A percentile compares a stretch with the other conserved stretches of the same genome.
Conservation (phyloP, 306 rosid species). For the Citrullus amarus region DNA sequence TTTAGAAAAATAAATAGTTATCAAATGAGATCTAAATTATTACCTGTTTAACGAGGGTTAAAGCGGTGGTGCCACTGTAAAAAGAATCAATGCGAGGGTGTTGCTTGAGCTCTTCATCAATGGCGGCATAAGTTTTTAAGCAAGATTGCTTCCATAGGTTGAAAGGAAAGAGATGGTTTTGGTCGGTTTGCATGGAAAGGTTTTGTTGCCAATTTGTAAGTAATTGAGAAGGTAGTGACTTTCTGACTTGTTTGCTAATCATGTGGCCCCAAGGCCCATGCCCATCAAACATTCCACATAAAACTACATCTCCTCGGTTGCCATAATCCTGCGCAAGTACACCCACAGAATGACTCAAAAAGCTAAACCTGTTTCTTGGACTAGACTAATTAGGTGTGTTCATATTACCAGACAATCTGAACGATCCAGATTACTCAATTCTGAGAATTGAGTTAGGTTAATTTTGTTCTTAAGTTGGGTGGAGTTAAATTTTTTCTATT, state of each 20-base stretch:
- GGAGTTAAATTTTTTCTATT: too few relatives aligned
- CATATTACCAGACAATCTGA: too few relatives aligned
- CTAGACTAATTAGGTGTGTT: too few relatives aligned
- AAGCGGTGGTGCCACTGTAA: conserved; percentile 63
- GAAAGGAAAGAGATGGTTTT: conserved; percentile 22
- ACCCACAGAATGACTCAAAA: neutral
- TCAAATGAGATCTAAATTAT: neutral
- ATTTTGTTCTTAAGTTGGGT: too few relatives aligned
- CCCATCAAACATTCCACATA: conserved; percentile 86
- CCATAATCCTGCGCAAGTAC: conserved; percentile 44
- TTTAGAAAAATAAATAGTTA: too few relatives aligned
- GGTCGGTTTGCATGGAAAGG: conserved; percentile 22
- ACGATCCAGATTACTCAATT: too few relatives aligned
- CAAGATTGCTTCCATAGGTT: conserved; percentile 61
- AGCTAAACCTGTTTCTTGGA: too few relatives aligned
- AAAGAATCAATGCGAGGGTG: conserved; percentile 51
- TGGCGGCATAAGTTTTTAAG: conserved; percentile 43
- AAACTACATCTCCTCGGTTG: conserved; percentile 58
- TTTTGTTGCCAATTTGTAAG: conserved; percentile 56
- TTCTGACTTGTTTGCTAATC: conserved; percentile 53
- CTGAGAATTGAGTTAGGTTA: too few relatives aligned
- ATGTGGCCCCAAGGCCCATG: conserved; percentile 89
- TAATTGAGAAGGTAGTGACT: conserved; percentile 45
- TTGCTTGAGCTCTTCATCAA: conserved; percentile 62
- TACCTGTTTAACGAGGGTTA: conserved; percentile 84